Evolutionary conservation across 2,329 filamentous ascomycete species (phyloP).

Genomic region (Calonectria leucothoes): DNA sequence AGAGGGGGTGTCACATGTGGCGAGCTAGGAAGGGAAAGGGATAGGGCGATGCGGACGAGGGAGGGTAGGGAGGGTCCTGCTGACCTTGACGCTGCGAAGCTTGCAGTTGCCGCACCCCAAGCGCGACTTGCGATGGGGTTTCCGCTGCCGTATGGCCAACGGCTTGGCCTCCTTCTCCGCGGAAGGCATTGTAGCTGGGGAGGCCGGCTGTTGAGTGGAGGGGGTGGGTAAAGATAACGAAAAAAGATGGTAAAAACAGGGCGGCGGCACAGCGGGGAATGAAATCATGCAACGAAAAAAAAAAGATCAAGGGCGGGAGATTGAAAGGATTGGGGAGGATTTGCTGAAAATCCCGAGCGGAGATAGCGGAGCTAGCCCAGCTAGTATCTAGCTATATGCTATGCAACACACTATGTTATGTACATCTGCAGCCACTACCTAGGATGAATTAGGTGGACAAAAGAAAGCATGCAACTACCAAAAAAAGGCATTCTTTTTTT

Average conservation of each 20-base stretch:
- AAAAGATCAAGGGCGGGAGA: background rate
- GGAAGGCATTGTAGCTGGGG: background rate
- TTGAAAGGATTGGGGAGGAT: background rate
- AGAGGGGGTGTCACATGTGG: background rate
- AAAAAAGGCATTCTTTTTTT: background rate
- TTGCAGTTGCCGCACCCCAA: conserved; percentile 69
- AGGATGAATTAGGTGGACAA: background rate
- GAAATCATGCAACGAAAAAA: no score
- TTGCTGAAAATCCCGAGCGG: background rate
- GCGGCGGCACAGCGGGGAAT: background rate
- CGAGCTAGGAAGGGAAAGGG: background rate
- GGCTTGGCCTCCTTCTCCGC: background rate
- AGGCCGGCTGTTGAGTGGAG: no score
- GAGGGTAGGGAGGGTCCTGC: background rate
- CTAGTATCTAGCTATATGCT: no score
- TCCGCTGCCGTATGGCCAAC: conserved; percentile 42
- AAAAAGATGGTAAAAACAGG: background rate
- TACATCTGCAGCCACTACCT: no score
- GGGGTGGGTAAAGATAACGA: no score
- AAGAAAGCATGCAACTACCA: background rate
- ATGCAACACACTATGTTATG: no score
- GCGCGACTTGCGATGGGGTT: conserved; percentile 63
- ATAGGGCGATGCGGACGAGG: background rate
- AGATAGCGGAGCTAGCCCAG: conserved; percentile 12
- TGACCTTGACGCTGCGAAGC: conserved; percentile 63